These are phyloP conservation scores for Penicillium crystallinum DNA, from an alignment of 495 filamentous ascomycete species.

Conservation along the genomic window DNA sequence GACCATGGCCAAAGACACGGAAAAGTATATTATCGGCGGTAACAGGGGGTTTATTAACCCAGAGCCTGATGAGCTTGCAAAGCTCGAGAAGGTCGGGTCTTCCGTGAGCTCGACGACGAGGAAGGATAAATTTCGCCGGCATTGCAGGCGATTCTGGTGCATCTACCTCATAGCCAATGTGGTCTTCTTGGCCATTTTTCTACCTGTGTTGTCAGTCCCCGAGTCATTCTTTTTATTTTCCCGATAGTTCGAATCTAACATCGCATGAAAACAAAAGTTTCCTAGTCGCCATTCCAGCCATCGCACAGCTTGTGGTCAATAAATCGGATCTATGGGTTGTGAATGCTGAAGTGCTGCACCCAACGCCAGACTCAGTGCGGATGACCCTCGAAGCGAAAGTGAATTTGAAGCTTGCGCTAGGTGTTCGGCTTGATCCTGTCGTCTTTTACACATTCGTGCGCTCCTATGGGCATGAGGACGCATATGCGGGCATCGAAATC, in stretches of 20 bases:
- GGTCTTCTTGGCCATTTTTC: constrained; percentile 36
- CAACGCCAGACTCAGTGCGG: constrained; percentile 27
- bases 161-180: constrained; percentile 33
- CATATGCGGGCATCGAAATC: constrained; percentile 25
- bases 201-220: constrained; percentile 29
- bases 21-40: constrained; percentile 3
- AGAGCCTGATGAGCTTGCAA: constrained; percentile 1
- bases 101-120: constrained; percentile 8
- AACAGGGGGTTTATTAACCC: constrained; percentile 1
- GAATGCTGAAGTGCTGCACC: constrained; percentile 25
- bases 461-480: constrained; percentile 17
- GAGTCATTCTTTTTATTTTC: background rate
- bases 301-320: constrained; percentile 38
- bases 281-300: constrained; percentile 35
- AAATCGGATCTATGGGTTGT: constrained; percentile 30
- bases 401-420: constrained; percentile 27
- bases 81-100: constrained; percentile 17
- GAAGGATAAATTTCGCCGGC: constrained; percentile 21
- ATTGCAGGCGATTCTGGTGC: constrained; percentile 37
- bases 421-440: constrained; percentile 32
- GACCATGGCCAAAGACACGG: background rate
- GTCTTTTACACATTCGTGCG: constrained; percentile 26
- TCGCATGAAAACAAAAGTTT: constrained; percentile 23
- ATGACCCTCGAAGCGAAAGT: constrained; percentile 30
- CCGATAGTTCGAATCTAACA: constrained; percentile 1